phyloP scores from a whole-genome alignment of 2,329 filamentous ascomycete genomes.

The Colletotrichum sidae region DNA sequence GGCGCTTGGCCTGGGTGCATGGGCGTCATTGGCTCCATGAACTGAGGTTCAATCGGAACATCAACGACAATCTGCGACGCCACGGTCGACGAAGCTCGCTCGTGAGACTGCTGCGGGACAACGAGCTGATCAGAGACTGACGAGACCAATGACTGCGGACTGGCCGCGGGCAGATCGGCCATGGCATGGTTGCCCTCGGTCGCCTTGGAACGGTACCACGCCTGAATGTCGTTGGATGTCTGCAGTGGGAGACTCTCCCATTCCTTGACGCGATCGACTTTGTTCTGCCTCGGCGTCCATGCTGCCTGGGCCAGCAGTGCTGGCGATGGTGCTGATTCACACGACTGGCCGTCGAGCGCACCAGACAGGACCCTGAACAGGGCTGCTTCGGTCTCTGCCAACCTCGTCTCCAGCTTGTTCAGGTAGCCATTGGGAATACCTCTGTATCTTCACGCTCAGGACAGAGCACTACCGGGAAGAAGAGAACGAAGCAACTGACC shows the following conservation, averaged over 20 bases:
- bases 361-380: constrained; percentile 41
- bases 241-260: constrained; percentile 44
- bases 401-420: constrained; percentile 50
- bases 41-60: constrained; percentile 24
- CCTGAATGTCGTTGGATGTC: constrained; percentile 35
- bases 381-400: constrained; percentile 47
- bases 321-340: constrained; percentile 3
- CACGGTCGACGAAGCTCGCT: not conserved
- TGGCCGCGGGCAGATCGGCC: constrained; percentile 7
- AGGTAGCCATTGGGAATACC: constrained; percentile 53
- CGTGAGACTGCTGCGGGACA: not conserved
- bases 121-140: not conserved
- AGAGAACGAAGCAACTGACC: constrained; percentile 30
- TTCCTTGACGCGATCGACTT: constrained; percentile 44
- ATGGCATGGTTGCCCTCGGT: not conserved
- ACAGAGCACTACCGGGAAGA: constrained; percentile 16
- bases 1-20: not conserved
- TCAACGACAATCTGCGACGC: not conserved
- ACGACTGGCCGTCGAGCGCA: not conserved
- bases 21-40: constrained; percentile 19
- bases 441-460: constrained; percentile 35
- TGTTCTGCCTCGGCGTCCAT: constrained; percentile 39
- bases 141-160: constrained; percentile 15
- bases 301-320: constrained; percentile 1
- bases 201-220: constrained; percentile 40